Conservation (phyloP, 2,329 filamentous ascomycete genomes). For the Decorospora gaudefroyi region DNA sequence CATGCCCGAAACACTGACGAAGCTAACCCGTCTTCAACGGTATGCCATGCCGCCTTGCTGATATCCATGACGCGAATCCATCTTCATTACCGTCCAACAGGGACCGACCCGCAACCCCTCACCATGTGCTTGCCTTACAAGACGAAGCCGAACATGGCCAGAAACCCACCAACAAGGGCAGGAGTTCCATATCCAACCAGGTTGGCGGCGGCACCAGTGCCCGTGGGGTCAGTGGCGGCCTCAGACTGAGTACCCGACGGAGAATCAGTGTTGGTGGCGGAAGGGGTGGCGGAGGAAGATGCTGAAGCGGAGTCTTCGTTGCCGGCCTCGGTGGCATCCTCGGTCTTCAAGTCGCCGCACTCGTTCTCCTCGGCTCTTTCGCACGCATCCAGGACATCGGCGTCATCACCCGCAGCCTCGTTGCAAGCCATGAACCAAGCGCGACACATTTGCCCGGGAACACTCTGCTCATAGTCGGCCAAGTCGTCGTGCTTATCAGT, state of each 20-base stretch:
- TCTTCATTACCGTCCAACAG: conserved; percentile 34
- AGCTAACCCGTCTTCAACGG: conserved; percentile 18
- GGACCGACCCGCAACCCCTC: conserved; percentile 33
- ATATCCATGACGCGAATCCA: conserved; percentile 23
- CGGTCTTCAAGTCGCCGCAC: conserved; percentile 58
- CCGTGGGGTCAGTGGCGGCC: no score
- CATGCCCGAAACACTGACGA: conserved; percentile 36
- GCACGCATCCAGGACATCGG: conserved; percentile 53
- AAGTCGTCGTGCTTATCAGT: conserved; percentile 52
- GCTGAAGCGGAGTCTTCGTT: conserved; percentile 29
- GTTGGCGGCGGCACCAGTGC: conserved; percentile 53
- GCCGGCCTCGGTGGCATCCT: conserved; percentile 18
- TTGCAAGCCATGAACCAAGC: conserved; percentile 54
- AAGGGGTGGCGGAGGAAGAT: conserved; percentile 32
- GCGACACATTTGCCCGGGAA: conserved; percentile 65
- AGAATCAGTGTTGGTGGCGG: conserved; percentile 32
- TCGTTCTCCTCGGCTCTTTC: conserved; percentile 42
- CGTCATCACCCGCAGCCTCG: conserved; percentile 46
- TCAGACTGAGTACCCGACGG: conserved; percentile 38
- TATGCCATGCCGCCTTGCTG: conserved; percentile 19
- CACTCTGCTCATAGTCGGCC: conserved; percentile 59
- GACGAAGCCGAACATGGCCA: conserved; percentile 61
- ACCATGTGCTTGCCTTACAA: conserved; percentile 52
- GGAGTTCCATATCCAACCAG: conserved; percentile 57
- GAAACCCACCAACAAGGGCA: conserved; percentile 57